A percentile compares a stretch with the other conserved stretches of the same genome.
phyloP scores from a whole-genome alignment of 2,329 filamentous ascomycete genomes.

The Tolypocladium paradoxum region DNA sequence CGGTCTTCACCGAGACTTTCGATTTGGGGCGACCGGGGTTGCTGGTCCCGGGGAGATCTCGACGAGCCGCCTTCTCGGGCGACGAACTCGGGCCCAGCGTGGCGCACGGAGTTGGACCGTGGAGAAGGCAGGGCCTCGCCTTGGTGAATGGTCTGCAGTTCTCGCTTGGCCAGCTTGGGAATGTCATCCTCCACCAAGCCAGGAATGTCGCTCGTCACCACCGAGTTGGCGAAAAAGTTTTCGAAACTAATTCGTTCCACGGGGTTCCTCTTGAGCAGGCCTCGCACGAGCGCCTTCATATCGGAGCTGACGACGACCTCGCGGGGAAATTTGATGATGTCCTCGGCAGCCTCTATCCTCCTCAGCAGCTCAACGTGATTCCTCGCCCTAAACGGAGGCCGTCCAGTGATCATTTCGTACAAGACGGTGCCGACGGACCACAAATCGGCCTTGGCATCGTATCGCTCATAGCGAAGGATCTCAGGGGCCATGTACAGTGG shows the following conservation, averaged over 20 bases:
- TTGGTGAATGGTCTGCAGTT: constrained; percentile 23
- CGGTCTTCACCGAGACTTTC: constrained; percentile 29
- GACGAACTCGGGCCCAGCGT: constrained; percentile 23
- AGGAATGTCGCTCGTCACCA: constrained; percentile 67
- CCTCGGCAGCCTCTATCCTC: constrained; percentile 82
- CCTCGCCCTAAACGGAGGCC: constrained; percentile 78
- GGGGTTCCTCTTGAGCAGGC: constrained; percentile 74
- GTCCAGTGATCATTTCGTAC: constrained; percentile 89
- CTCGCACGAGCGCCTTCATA: constrained; percentile 71
- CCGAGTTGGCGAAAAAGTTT: constrained; percentile 67
- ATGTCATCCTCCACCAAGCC: constrained; percentile 70
- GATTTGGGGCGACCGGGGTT: constrained; percentile 31
- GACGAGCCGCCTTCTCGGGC: constrained; percentile 21
- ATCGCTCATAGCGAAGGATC: constrained; percentile 92
- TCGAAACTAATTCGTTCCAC: constrained; percentile 78
- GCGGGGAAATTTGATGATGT: constrained; percentile 72
- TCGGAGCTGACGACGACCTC: constrained; percentile 61
- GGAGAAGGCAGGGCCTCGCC: constrained; percentile 17
- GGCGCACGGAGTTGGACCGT: constrained; percentile 18
- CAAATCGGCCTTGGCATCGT: constrained; percentile 91
- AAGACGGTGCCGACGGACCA: constrained; percentile 96
- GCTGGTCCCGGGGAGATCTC: constrained; percentile 30
- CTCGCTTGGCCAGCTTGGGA: constrained; percentile 28
- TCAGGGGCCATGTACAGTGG: constrained; percentile 98
- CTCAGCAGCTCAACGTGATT: constrained; percentile 92